Evolutionary conservation across 2,329 filamentous ascomycete genomes (phyloP).

Genomic region (Ustulina deusta): DNA sequence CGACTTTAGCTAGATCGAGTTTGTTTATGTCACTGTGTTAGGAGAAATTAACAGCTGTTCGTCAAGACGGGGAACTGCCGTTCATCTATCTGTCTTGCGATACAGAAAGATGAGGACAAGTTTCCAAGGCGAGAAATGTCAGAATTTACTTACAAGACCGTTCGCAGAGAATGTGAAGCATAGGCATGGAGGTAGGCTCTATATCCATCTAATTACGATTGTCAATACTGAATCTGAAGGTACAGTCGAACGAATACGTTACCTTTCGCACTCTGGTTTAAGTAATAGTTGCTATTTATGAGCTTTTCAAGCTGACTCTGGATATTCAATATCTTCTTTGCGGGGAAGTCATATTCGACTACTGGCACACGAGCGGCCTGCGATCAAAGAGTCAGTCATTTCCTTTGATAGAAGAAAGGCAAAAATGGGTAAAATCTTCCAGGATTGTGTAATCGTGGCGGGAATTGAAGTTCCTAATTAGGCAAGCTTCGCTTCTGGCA

Average conservation of each 20-base stretch:
- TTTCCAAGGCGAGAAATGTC: slow-evolving; percentile 53
- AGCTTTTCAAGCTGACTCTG: slow-evolving; percentile 94
- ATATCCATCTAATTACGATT: slow-evolving; percentile 41
- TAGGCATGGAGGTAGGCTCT: slow-evolving; percentile 95
- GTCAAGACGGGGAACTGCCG: neutral
- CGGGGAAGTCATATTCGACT: slow-evolving; percentile 94
- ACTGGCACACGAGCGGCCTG: slow-evolving; percentile 84
- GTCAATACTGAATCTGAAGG: slow-evolving; percentile 9
- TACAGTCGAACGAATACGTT: slow-evolving; percentile 63
- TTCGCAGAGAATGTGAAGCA: slow-evolving; percentile 79
- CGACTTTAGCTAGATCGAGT: slow-evolving; percentile 80
- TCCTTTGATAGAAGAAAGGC: neutral
- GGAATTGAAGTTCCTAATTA: neutral
- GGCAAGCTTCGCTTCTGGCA: neutral
- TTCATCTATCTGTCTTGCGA: neutral
- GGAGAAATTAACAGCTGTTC: slow-evolving; percentile 6
- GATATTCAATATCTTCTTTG: slow-evolving; percentile 90
- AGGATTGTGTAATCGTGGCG: no score
- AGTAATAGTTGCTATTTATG: slow-evolving; percentile 94
- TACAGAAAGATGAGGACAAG: neutral
- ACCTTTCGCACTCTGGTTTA: slow-evolving; percentile 86
- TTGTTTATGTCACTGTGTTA: slow-evolving; percentile 36
- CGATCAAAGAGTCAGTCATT: slow-evolving; percentile 1
- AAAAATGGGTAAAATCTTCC: neutral
- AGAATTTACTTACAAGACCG: slow-evolving; percentile 87